Conservation (phyloP, 257 asterid genomes). For the Penstemon davidsonii region DNA sequence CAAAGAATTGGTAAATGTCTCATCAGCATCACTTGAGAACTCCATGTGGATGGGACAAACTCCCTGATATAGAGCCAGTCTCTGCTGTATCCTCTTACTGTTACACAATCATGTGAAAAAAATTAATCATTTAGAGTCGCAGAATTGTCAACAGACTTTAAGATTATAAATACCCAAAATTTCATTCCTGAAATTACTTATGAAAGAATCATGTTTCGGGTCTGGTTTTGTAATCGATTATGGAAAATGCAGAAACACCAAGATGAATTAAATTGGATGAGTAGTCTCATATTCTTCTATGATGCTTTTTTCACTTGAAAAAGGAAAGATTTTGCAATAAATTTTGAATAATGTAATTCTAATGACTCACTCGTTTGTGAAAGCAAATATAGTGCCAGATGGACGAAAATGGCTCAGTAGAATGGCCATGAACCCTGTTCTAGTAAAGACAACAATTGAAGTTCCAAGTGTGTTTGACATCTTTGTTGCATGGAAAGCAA, state of each 20-base stretch:
- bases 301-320: neutral
- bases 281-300: neutral
- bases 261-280: constrained; percentile 1
- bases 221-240: neutral
- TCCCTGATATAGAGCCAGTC: constrained; percentile 62
- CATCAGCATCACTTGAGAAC: constrained; percentile 57
- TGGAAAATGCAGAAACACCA: neutral
- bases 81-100: constrained; percentile 62
- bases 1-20: constrained; percentile 53
- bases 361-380: constrained; percentile 84
- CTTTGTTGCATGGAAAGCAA: constrained; percentile 96
- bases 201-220: neutral
- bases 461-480: constrained; percentile 96
- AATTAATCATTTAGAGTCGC: constrained; percentile 14
- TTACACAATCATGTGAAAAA: constrained; percentile 24
- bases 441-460: constrained; percentile 89
- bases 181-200: neutral
- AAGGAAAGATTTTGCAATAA: neutral
- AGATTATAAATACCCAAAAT: neutral
- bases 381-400: constrained; percentile 93
- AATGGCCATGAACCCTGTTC: constrained; percentile 94
- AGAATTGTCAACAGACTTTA: neutral
- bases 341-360: neutral
- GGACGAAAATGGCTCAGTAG: constrained; percentile 94
- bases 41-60: constrained; percentile 62